Evolutionary conservation across 2,329 filamentous ascomycete species (phyloP), one percentile per base, ranked within the genome.

Genomic region (Kalmusia sp.): DNA sequence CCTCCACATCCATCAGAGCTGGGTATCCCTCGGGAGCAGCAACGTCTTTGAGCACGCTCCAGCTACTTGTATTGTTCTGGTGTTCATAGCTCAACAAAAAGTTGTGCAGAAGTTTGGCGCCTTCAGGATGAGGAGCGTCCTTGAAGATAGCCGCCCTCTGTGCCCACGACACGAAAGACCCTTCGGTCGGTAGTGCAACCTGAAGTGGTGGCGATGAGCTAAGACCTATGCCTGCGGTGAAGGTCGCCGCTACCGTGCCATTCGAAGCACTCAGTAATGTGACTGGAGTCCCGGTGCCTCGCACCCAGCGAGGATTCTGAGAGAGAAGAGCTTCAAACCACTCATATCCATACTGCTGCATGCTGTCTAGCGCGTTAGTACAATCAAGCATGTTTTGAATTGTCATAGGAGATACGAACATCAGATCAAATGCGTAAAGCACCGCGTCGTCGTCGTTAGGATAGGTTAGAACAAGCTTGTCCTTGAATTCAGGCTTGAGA

Each of bases 401-500:
- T 14, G 33, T 31, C 11, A 14, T n/a, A 35, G 15, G 24, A 6
- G 19, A 27, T 6, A 55, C 64, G 49, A 56, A 67, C 68, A 84
- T 77, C 1, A 82, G 67, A 34, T 82, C 72, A 35, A 81, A 83
- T 3, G 78, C 77, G 35, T 74, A 84, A 0, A 82, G 69, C 2
- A 85, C 77, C 0, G 83, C 82, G 49, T 85, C 83, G 35, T 85
- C 83, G 34, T 85, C 83, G 53, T 84, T 83, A 8, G 83, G 83
- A 51, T 84, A 84, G 0, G 82, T 84, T 9, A 85, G 63, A 2
- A 79, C 79, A 4, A 85, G 69, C 64, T 81, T 84, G 54, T 80
- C 69, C 68, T 84, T 84, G 68, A 78, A 82, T 51, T 80, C 76
- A 0, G 82, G 81, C 6, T 76, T 71, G 2, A 81, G 64, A 49